Conservation (phyloP, 306 rosid species). For the Boehmeria nivea region DNA sequence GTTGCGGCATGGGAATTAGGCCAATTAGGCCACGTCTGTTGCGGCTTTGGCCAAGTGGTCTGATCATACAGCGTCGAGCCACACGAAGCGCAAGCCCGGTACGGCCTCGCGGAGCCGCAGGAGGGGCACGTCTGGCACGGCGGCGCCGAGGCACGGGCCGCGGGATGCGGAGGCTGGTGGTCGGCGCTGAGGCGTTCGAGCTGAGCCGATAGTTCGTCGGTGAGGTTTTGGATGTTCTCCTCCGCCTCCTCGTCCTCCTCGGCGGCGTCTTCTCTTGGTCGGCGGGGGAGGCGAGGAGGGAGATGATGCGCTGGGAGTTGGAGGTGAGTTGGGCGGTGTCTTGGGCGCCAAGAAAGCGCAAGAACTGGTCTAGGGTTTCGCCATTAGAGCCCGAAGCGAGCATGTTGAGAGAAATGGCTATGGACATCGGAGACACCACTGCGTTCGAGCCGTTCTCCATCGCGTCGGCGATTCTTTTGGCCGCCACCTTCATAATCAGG, state of each 20-base stretch:
- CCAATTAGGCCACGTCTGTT: no score
- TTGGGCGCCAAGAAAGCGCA: not conserved
- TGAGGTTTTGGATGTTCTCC: not conserved
- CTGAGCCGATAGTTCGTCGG: not conserved
- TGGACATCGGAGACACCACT: not conserved
- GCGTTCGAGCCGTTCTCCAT: no score
- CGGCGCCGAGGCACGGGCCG: not conserved
- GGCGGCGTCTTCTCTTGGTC: no score
- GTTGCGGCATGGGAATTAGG: no score
- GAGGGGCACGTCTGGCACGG: no score
- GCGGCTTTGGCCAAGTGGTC: no score
- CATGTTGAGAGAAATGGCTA: not conserved
- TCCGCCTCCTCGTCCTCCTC: no score
- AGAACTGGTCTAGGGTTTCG: not conserved
- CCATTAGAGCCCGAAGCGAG: slow-evolving; percentile 1
- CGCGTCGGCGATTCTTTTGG: no score
- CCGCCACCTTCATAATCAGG: no score
- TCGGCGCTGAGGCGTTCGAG: not conserved
- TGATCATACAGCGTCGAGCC: no score
- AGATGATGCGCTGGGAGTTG: not conserved
- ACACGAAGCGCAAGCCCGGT: no score
- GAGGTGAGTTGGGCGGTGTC: not conserved
- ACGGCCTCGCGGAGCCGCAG: no score
- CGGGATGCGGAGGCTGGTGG: not conserved
- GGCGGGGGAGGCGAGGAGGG: not conserved